Conservation (phyloP, 495 filamentous ascomycete species). For the Penicillium alfredii region DNA sequence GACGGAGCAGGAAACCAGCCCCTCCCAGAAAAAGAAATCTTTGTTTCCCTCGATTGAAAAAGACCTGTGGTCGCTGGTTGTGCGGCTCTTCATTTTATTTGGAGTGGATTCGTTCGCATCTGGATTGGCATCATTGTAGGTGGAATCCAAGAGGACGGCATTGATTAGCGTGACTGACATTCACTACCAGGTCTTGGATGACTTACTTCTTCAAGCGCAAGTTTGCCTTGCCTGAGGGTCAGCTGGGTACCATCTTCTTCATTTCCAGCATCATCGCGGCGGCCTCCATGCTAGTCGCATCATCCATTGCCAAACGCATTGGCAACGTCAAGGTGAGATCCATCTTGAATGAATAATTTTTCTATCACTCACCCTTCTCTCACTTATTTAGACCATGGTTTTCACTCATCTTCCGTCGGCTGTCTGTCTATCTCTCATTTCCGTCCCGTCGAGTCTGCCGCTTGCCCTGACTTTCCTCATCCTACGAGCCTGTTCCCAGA, state of each 20-base stretch:
- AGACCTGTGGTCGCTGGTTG: slow-evolving; percentile 53
- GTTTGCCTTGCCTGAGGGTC: slow-evolving; percentile 61
- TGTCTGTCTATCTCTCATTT: slow-evolving; percentile 64
- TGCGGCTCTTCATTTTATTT: slow-evolving; percentile 69
- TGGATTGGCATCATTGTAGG: slow-evolving; percentile 65
- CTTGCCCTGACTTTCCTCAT: slow-evolving; percentile 59
- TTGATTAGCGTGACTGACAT: slow-evolving; percentile 5
- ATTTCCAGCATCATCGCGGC: slow-evolving; percentile 60
- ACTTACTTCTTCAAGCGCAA: slow-evolving; percentile 75
- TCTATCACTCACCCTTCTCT: slow-evolving; percentile 5
- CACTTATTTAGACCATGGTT: slow-evolving; percentile 61
- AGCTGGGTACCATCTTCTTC: slow-evolving; percentile 67
- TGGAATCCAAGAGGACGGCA: slow-evolving; percentile 17
- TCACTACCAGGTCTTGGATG: slow-evolving; percentile 50
- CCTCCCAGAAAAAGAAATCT: slow-evolving; percentile 19
- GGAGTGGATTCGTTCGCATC: slow-evolving; percentile 73
- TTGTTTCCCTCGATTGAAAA: slow-evolving; percentile 49
- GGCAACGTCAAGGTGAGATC: slow-evolving; percentile 60
- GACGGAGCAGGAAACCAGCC: slow-evolving; percentile 2
- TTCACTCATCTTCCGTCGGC: slow-evolving; percentile 78
- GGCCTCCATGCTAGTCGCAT: slow-evolving; percentile 63
- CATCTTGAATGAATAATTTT: neutral
- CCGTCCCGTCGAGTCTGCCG: slow-evolving; percentile 49
- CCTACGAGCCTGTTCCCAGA: slow-evolving; percentile 62
- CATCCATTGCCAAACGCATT: slow-evolving; percentile 67